These are phyloP conservation scores for Candida chauliodis DNA, from an alignment of 805 yeast species.

Conservation along the genomic window DNA sequence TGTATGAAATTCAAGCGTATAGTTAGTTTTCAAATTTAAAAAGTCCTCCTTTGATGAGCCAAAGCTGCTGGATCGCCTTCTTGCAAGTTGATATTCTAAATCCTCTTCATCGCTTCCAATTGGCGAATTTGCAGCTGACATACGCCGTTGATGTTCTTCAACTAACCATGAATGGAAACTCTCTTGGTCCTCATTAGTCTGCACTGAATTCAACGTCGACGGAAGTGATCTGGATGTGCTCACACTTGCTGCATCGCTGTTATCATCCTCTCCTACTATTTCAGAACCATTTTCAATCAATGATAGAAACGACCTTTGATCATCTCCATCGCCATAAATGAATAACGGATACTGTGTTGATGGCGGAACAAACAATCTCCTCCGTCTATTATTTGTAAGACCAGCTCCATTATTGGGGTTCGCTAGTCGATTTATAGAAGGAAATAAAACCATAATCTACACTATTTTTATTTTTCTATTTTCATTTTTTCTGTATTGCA, in stretches of 20 bases:
- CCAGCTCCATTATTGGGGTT: conserved; percentile 33
- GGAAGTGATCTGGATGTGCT: conserved; percentile 41
- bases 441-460: conserved; percentile 37
- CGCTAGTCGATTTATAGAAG: conserved; percentile 37
- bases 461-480: neutral
- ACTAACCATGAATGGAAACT: conserved; percentile 42
- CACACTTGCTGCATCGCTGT: conserved; percentile 40
- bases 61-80: conserved; percentile 14
- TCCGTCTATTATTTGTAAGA: conserved; percentile 32
- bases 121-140: conserved; percentile 15
- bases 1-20: conserved; percentile 23
- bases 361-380: conserved; percentile 42
- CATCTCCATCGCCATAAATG: conserved; percentile 41
- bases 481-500: neutral
- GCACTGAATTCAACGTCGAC: conserved; percentile 34
- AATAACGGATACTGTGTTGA: conserved; percentile 41
- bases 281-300: conserved; percentile 32
- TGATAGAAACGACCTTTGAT: conserved; percentile 42
- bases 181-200: conserved; percentile 33
- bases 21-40: conserved; percentile 25
- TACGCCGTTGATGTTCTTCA: conserved; percentile 39
- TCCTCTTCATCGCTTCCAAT: conserved; percentile 11
- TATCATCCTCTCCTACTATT: conserved; percentile 23
- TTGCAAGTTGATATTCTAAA: neutral
- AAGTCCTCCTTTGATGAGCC: conserved; percentile 26